These are phyloP conservation scores for Globisporangium recalcitrans DNA, from an alignment of 352 stramenopile genomes.

Conservation along the genomic window DNA sequence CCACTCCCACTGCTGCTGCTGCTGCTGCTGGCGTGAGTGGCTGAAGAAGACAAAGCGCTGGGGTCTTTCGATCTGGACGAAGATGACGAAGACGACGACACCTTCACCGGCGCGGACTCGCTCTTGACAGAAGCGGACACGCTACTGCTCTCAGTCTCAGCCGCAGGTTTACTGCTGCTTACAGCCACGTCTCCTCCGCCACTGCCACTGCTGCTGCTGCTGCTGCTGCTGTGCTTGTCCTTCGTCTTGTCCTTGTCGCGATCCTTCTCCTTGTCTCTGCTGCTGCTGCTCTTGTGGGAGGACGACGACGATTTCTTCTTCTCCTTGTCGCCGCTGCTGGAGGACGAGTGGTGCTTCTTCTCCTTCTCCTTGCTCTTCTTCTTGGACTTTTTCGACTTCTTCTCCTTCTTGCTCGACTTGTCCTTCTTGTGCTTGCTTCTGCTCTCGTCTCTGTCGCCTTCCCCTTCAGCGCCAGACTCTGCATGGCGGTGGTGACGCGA, in stretches of 20 bases:
- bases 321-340: slow-evolving; percentile 18
- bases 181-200: neutral
- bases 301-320: slow-evolving; percentile 33
- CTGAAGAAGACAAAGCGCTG: neutral
- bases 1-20: too few species aligned
- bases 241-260: slow-evolving; percentile 16
- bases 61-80: slow-evolving; percentile 5
- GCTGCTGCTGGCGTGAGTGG: neutral
- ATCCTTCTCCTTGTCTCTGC: slow-evolving; percentile 15
- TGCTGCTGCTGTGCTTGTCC: slow-evolving; percentile 19
- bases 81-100: neutral
- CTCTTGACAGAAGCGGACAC: neutral
- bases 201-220: too few species aligned
- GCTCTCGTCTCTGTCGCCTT: slow-evolving; percentile 15
- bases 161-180: slow-evolving; percentile 2
- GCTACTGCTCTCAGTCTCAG: slow-evolving; percentile 4
- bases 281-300: slow-evolving; percentile 28
- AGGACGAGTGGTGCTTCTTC: slow-evolving; percentile 19
- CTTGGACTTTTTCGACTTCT: slow-evolving; percentile 75
- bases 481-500: slow-evolving; percentile 12
- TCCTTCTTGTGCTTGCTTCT: slow-evolving; percentile 50
- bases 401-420: slow-evolving; percentile 67
- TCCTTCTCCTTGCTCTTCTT: slow-evolving; percentile 46
- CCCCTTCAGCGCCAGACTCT: neutral
- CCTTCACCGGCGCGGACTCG: neutral